Base-by-base conservation (phyloP, 1,284 basidiomycete genomes). In the Sanghuangporus weigelae region DNA sequence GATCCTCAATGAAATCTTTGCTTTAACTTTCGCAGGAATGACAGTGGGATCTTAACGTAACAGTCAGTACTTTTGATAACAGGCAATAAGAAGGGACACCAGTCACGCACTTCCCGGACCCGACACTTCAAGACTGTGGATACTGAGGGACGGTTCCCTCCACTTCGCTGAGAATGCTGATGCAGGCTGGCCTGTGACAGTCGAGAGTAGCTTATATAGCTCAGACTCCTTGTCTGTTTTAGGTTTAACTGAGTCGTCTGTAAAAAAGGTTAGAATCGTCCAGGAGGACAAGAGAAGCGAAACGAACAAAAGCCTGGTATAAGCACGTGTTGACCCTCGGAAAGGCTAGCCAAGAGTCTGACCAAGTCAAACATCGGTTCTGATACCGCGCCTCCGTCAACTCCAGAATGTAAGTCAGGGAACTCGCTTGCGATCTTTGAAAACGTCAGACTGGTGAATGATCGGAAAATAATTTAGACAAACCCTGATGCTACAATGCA, bases 361-460 rank as follows among this genome's bases (percentile, higher is more conserved):
- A 97, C 81, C 90, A 96, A 93, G 72, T 97, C 95, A 58, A 89
- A 81, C 92, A 98, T 96, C 0, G 95, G 95, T 74, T 98, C 96
- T 3, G 80, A 79, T 1, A 89, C 84, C 1, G 86, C 90, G 31
- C 96, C 96, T 44, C 96, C 96, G 70, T 98, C 93, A 7, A 98
- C 85, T 68, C 96, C 96, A 11, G 93, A 95, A 73, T 96, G 94
- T 50, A 92, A 77, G 70, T 96, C 94, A 0, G 90, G 87, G 14
- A 83, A 78, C 31, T 80, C 75, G 67, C 84, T 90, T 7, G 82
- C 81, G 57, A 95, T 86, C 83, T 89, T 66, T 21, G 54, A 21
- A 11, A 14, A 19, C 12, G 39, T 60, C 3, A 40, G 49, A 16
- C 19, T 21, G 16, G 7, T 31, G 14, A 44, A 23, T 50, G 2